Percentiles rank a stretch among this genome's conserved stretches.
Conservation (phyloP, 2,329 filamentous ascomycete genomes). For the Pyricularia grisea region DNA sequence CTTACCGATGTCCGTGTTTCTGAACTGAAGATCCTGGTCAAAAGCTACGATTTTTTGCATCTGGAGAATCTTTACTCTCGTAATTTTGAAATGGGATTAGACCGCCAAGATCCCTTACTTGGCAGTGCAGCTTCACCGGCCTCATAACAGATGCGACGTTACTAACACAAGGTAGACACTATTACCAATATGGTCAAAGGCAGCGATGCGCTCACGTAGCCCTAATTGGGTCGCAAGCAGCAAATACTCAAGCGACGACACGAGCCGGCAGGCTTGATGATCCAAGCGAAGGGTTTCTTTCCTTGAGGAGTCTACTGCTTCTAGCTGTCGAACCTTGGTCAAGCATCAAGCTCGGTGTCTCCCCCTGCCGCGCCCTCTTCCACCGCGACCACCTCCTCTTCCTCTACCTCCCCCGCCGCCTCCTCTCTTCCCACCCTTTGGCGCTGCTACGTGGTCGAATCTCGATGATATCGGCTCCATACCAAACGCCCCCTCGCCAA, state of each 20-base stretch:
- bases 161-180: background rate
- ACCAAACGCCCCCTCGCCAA: slow-evolving; percentile 73
- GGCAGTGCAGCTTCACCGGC: background rate
- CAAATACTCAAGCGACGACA: background rate
- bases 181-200: background rate
- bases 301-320: background rate
- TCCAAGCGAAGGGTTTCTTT: background rate
- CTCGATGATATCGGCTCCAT: slow-evolving; percentile 63
- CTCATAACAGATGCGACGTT: background rate
- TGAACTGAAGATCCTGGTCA: background rate
- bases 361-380: slow-evolving; percentile 13
- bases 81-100: background rate
- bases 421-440: slow-evolving; percentile 27
- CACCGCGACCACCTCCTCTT: slow-evolving; percentile 24
- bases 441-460: slow-evolving; percentile 28
- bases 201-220: background rate
- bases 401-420: slow-evolving; percentile 29
- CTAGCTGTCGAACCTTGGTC: background rate
- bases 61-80: background rate
- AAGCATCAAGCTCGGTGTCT: slow-evolving; percentile 8
- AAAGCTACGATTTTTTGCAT: background rate
- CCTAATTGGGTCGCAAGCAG: background rate
- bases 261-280: background rate
- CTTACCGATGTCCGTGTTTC: background rate
- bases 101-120: background rate